A percentile compares a stretch with the other conserved stretches of the same genome.
These are phyloP conservation scores for Eucalyptus sp. DNA, from an alignment of 345 rosid genomes.

Conservation along the genomic window DNA sequence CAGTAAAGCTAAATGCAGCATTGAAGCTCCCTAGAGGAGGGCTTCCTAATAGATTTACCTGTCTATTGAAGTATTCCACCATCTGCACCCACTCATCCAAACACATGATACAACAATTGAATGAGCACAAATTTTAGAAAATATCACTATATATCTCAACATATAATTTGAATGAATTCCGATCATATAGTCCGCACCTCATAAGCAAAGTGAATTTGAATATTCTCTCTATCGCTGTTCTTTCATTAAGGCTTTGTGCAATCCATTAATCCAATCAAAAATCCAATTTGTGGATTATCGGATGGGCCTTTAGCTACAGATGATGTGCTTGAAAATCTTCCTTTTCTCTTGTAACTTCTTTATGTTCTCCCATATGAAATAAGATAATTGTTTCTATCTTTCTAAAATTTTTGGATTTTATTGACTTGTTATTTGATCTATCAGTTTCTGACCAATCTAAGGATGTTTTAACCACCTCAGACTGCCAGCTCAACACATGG, in stretches of 20 bases:
- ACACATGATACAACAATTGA: not conserved
- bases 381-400: not conserved
- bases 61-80: constrained; percentile 46
- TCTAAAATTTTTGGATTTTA: not conserved
- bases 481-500: not conserved
- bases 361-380: not conserved
- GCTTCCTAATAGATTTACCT: constrained; percentile 34
- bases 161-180: not conserved
- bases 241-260: not conserved
- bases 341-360: not conserved
- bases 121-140: not conserved
- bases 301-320: not conserved
- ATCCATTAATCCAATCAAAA: not conserved
- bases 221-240: not conserved
- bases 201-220: not conserved
- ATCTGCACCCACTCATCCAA: constrained; percentile 24
- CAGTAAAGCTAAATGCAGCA: constrained; percentile 56
- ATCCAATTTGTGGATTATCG: not conserved
- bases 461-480: not conserved
- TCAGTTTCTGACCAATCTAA: not conserved
- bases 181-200: not conserved
- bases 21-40: constrained; percentile 56
- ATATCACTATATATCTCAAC: not conserved
- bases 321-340: not conserved
- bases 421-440: not conserved